Percentiles rank a stretch among this genome's conserved stretches.
Evolutionary conservation across 2,329 filamentous ascomycete species (phyloP).

Genomic region (Xylaria sp.): DNA sequence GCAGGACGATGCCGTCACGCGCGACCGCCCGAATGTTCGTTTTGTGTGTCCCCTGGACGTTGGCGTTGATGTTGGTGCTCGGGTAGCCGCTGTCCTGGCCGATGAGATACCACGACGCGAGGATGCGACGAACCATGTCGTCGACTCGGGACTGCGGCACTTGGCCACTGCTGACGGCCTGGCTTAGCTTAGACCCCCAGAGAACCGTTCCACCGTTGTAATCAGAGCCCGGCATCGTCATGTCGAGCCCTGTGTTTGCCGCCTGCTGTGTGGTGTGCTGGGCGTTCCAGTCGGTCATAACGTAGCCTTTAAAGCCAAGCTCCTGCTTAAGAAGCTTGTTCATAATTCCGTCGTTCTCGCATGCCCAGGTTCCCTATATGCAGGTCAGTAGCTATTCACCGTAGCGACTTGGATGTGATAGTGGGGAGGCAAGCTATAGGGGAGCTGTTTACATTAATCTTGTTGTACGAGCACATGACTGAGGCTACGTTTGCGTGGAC

Average conservation of each 20-base stretch:
- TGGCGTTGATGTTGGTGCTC: constrained; percentile 63
- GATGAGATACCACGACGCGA: constrained; percentile 70
- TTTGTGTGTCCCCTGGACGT: constrained; percentile 69
- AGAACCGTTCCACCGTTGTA: constrained; percentile 64
- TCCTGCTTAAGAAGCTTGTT: constrained; percentile 75
- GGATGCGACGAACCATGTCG: constrained; percentile 73
- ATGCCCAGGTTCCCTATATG: constrained; percentile 66
- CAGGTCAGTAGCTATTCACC: neutral
- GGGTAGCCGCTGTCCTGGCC: constrained; percentile 65
- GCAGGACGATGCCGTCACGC: constrained; percentile 70
- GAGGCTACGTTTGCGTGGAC: constrained; percentile 72
- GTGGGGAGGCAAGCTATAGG: neutral
- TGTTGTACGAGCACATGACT: constrained; percentile 80
- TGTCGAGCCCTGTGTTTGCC: constrained; percentile 78
- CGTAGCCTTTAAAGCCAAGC: constrained; percentile 76
- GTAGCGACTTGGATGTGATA: neutral
- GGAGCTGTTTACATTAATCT: constrained; percentile 64
- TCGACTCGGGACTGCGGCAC: constrained; percentile 70
- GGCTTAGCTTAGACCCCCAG: constrained; percentile 66
- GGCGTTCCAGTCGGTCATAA: constrained; percentile 76
- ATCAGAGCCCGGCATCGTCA: constrained; percentile 81
- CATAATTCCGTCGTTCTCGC: constrained; percentile 70
- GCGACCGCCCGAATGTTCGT: constrained; percentile 68
- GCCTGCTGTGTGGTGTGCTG: constrained; percentile 77
- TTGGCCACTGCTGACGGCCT: constrained; percentile 66